Evolutionary conservation across 306 rosid species (phyloP).

Genomic region (Vigna reflexopilosa): DNA sequence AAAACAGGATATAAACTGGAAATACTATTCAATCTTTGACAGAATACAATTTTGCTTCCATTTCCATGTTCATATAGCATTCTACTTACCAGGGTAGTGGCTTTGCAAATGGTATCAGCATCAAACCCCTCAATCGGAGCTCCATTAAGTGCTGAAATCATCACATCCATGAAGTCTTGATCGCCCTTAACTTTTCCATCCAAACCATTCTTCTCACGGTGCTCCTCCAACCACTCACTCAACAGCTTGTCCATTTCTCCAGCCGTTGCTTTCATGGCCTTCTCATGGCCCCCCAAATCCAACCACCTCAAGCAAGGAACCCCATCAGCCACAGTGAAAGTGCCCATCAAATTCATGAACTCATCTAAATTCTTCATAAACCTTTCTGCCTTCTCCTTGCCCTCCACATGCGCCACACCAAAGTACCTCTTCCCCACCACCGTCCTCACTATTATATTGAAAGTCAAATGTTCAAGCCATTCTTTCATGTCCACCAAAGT

Average conservation of each 20-base stretch:
- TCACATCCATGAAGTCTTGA: conserved; percentile 39
- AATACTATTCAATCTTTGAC: not conserved
- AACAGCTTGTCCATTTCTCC: conserved; percentile 37
- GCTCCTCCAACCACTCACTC: conserved; percentile 50
- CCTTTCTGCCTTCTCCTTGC: conserved; percentile 6
- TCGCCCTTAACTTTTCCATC: not conserved
- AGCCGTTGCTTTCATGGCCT: conserved; percentile 42
- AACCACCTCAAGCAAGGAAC: conserved; percentile 41
- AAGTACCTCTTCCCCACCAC: conserved; percentile 43
- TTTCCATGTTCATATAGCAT: not conserved
- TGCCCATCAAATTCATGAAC: conserved; percentile 36
- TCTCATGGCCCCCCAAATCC: conserved; percentile 51
- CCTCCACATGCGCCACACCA: not conserved
- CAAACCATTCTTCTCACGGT: conserved; percentile 19
- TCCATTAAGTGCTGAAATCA: conserved; percentile 36
- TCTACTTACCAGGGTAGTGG: conserved; percentile 41
- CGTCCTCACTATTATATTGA: conserved; percentile 33
- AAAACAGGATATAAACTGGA: not conserved
- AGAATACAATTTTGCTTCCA: not conserved
- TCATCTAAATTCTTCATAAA: conserved; percentile 14
- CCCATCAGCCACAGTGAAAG: conserved; percentile 38
- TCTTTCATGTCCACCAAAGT: conserved; percentile 38
- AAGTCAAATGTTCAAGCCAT: conserved; percentile 35
- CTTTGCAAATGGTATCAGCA: conserved; percentile 39
- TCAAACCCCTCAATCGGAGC: conserved; percentile 3